Base-by-base conservation (phyloP, 2,329 filamentous ascomycete genomes). In the Bretziella fagacearum region DNA sequence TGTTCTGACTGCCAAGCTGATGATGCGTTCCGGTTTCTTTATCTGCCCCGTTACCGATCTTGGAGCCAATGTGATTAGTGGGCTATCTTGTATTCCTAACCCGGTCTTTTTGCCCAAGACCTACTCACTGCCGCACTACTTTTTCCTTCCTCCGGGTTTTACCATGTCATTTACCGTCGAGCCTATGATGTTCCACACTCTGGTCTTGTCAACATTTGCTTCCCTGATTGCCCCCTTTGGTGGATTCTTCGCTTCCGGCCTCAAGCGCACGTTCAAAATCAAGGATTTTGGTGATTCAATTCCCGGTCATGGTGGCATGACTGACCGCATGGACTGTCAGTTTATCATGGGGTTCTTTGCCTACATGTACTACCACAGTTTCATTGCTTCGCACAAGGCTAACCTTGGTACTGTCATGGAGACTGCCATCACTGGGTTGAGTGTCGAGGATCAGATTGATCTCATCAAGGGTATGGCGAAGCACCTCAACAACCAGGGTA, bases 311-410 rank as follows among this genome's bases (percentile, higher is more conserved):
- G 91, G 91, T 52, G 91, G 91, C 55, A 96, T 98, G 67, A 98
- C 91, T 13, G 91, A 98, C 61, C 83, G 91, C 52, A 96, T 98
- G 89, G 91, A 98, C 60, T 98, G 91, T 62, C 91, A 98, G 60
- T 98, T 98, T 66, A 96, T 96, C 68, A 98, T 98, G 91, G 91
- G 91, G 6, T 91, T 94, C 64, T 96, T 98, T 58, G 77, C 89
- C 13, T 96, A 86, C 68, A 87, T 98, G 74, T 98, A 98, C 66
- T 98, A 93, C 65, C 87, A 95, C 62, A 91, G 83, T 58, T 98
- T 98, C 62, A 89, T 98, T 57, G 87, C 87, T 3, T 71, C 85
- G 5, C 78, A 94, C 69, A 85, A 89, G 62, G 78, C 82, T 32
- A 85, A 72, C 48, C 79, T 94, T 17, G 91, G 89, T 17, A 77